phyloP scores from a whole-genome alignment of 2,329 filamentous ascomycete genomes.

The Plenodomus tracheiphilus region DNA sequence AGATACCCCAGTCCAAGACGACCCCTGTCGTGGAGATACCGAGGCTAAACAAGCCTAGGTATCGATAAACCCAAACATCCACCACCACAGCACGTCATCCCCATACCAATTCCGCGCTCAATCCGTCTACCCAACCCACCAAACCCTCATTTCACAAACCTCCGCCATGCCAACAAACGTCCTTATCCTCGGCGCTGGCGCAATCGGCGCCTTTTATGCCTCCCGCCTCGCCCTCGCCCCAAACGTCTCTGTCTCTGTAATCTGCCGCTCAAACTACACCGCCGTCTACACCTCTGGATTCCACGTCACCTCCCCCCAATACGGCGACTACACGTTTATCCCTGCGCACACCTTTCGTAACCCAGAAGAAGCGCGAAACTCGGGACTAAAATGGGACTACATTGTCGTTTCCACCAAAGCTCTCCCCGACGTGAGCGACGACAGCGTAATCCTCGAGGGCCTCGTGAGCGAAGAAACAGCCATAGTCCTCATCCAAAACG shows the following conservation, averaged over 20 bases:
- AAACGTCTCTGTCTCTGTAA: conserved; percentile 66
- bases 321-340: conserved; percentile 68
- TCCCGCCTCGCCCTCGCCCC: conserved; percentile 65
- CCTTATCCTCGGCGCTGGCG: conserved; percentile 70
- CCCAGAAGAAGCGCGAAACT: conserved; percentile 58
- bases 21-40: conserved; percentile 2
- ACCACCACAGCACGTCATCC: neutral
- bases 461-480: conserved; percentile 58
- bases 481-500: conserved; percentile 72
- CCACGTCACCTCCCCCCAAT: conserved; percentile 65
- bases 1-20: neutral
- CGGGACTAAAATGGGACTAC: conserved; percentile 61
- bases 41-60: conserved; percentile 14
- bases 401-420: conserved; percentile 73
- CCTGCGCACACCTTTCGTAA: conserved; percentile 65
- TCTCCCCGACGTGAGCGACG: conserved; percentile 66
- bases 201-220: conserved; percentile 73
- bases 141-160: neutral
- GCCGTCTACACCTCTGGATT: conserved; percentile 66
- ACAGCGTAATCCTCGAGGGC: conserved; percentile 64
- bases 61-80: neutral
- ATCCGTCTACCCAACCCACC: neutral
- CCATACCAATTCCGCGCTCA: neutral
- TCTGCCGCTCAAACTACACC: conserved; percentile 74
- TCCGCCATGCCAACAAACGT: conserved; percentile 53